Evolutionary conservation across 139 green algal genomes (phyloP).

Genomic region (Zygnema cylindricum): DNA sequence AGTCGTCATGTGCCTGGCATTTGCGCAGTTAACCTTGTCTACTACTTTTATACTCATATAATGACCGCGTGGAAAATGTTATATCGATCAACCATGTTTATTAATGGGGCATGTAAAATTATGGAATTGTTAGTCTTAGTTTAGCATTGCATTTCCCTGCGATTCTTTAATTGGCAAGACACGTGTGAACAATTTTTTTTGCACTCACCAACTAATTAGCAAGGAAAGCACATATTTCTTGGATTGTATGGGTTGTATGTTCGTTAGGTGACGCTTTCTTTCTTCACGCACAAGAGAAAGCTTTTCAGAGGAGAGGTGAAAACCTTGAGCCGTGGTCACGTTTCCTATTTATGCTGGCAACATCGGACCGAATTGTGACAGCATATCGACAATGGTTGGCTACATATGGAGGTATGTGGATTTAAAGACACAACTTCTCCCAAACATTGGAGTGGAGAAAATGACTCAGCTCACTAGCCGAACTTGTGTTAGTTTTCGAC

Average conservation of each 20-base stretch:
- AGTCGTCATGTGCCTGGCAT: too few relatives aligned
- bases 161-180: background rate
- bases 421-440: background rate
- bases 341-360: conserved; percentile 37
- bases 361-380: conserved; percentile 39
- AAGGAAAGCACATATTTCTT: background rate
- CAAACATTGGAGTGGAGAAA: background rate
- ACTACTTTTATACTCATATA: background rate
- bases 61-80: too few relatives aligned
- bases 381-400: conserved; percentile 51
- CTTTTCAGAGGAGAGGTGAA: background rate
- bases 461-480: too few relatives aligned
- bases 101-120: background rate
- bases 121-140: background rate
- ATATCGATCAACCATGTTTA: too few relatives aligned
- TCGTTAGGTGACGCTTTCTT: conserved; percentile 51
- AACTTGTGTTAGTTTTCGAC: too few relatives aligned
- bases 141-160: background rate
- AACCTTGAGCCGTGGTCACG: conserved; percentile 10
- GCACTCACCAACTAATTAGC: background rate
- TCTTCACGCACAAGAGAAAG: conserved; percentile 45
- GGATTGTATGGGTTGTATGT: background rate
- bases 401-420: conserved; percentile 40
- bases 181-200: background rate
- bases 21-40: background rate